Base-by-base conservation (phyloP, 306 rosid species). In the Vigna unguiculata region DNA sequence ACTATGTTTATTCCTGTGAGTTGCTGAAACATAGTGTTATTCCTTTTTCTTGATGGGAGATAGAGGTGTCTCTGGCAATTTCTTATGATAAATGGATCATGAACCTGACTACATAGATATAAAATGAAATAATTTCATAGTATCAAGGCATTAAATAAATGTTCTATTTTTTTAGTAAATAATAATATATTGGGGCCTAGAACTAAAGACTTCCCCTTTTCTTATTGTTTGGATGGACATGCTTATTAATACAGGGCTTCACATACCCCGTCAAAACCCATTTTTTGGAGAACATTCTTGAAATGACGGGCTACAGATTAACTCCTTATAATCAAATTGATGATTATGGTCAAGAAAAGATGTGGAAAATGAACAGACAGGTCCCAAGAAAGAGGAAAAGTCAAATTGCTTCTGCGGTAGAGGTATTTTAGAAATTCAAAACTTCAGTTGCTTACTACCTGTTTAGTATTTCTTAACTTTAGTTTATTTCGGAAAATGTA, bases 371-470 rank as follows among this genome's bases (percentile, higher is more conserved):
- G 91, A 86, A 86, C 87, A 96, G 91, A 78, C 97, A 89, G 75
- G 90, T 93, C 47, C 99, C 97, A 52, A 86, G 97, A 89, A 96
- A 92, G 87, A 91, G 98, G 88, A 96, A 96, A 84, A 92, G 98
- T 85, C 97, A 92, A 84, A 96, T 96, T 83, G 93, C 93, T 81
- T 91, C 91, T 10, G 77, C 86, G 51, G 97, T 93, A 43, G 96
- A 91, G 98, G 99, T 96, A 85, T 70, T 48, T 8, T 14, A 74
- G 46, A 74, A 71, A 55, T 78, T 55, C 21, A 13, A 74, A 68
- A 36, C 45, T 72, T 20, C 64, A 57, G 63, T 59, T 80, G 60
- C 79, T 19, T 53, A 17, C 62, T 53, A 17, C 62, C 32, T 32
- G 48, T 25, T 63, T n/a, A 32, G 25, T 52, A 68, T 71, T 72